Base-by-base conservation (phyloP, 805 yeast genomes). In the Candida ficus region DNA sequence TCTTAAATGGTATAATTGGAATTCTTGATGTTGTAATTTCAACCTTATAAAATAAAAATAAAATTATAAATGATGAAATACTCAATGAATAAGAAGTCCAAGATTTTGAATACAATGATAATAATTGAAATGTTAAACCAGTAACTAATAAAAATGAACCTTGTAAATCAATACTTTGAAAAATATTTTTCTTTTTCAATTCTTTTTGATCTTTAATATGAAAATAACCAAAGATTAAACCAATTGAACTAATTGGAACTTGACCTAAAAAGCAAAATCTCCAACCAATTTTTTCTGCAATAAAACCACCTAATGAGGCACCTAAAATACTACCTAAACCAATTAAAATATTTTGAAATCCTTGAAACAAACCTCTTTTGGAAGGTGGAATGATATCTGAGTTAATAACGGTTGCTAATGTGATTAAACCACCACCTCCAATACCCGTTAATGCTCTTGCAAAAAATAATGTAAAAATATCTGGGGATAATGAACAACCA, bases 341-440 rank as follows among this genome's bases (percentile, higher is more conserved):
- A 26, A 59, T 44, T 18, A 62, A 47, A 20, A 66, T 53, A 43
- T 65, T 66, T 41, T 65, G 70, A 39, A 62, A 57, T 1, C 70
- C 70, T 44, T 67, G 69, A 38, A 61, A 63, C n/a, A 65, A 47
- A 2, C 69, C 68, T 52, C 68, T 50, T 43, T 60, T 61, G n/a
- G 57, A 50, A 9, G 61, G 46, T 19, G 64, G 61, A 13, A 67
- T 60, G 10, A 67, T 49, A 39, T 67, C 72, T 6, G 68, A 62
- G 34, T 63, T 62, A 17, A 66, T 55, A 12, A 67, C 65, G 5
- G 71, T 65, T 8, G 66, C 54, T 8, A 67, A 51, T 0, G 67
- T 63, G 18, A 60, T 50, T 29, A 67, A 48, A 3, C 72, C 72
- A 22, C 70, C 72, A 12, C 70, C 71, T 18, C 71, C 72, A 12